Base-by-base conservation (phyloP, 805 yeast species). In the Ogataea paraovalis region DNA sequence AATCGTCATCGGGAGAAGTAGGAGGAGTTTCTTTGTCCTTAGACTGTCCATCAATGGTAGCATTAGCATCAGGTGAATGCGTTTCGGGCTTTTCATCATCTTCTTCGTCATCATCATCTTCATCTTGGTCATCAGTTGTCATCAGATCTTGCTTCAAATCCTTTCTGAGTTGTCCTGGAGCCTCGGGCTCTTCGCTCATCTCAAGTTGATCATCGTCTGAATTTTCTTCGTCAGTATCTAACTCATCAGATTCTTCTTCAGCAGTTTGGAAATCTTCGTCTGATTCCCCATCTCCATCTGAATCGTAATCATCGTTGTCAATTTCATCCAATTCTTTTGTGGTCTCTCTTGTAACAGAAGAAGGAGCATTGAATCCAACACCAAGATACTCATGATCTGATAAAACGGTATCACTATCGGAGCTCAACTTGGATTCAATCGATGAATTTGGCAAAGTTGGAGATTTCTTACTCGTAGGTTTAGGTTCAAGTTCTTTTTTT, bases 1-100 rank as follows among this genome's bases (percentile, higher is more conserved):
- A 32, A 5, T 50, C 58, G 32, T 63, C 68, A 33, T 67, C 69
- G 3, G 70, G 68, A 9, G 69, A 65, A 2, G 68, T 65, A n/a
- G 69, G 68, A 5, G 69, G 70, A 6, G 69, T 62, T 5, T 48
- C 58, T 27, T 52, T 50, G 33, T 18, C 32, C 28, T 51, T 54
- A 20, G 25, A 39, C 50, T 61, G 53, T 32, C 67, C 65, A 28
- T 61, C 56, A 12, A 64, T 68, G 14, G 33, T 33, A 16, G 33
- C 44, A n/a, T 25, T 10, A 25, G 7, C 28, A 25, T 25, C 34
- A 10, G 34, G 34, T 5, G 41, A 41, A 12, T 45, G 38, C 4
- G 49, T 56, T n/a, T 59, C 65, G 3, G 49, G 55, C 12, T 30
- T 30, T 30, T 30, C 34, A 7, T 30, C 16, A 7, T 30, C 34